phyloP scores from a whole-genome alignment of 371 early-diverging fungal species.

The Mucor ambiguus region DNA sequence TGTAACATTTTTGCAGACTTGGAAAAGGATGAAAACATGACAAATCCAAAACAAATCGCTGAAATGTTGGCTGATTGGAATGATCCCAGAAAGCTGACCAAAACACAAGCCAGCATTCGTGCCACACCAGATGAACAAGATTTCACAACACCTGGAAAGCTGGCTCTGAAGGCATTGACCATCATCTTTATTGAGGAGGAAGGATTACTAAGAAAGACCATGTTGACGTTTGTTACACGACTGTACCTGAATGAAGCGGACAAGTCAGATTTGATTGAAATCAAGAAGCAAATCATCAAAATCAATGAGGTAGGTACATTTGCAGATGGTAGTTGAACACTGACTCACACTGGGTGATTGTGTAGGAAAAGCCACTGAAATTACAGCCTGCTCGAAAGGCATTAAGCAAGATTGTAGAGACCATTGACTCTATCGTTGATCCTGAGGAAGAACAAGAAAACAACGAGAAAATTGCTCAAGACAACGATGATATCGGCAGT shows the following conservation, averaged over 20 bases:
- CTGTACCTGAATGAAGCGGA: slow-evolving; percentile 37
- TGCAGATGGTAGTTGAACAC: background rate
- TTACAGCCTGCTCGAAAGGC: slow-evolving; percentile 4
- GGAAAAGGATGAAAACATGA: slow-evolving; percentile 48
- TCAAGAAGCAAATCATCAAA: slow-evolving; percentile 25
- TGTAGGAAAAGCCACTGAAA: slow-evolving; percentile 12
- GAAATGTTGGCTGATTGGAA: slow-evolving; percentile 66
- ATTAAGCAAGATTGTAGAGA: background rate
- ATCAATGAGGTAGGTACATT: slow-evolving; percentile 34
- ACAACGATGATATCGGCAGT: background rate
- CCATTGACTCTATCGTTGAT: background rate
- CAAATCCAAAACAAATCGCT: slow-evolving; percentile 53
- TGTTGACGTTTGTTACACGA: slow-evolving; percentile 41
- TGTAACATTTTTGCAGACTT: slow-evolving; percentile 38
- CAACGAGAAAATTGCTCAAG: background rate
- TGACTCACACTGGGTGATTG: background rate
- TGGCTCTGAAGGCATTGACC: slow-evolving; percentile 49
- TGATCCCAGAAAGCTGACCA: slow-evolving; percentile 52
- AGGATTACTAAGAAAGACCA: slow-evolving; percentile 32
- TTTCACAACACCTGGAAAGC: slow-evolving; percentile 25
- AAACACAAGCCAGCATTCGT: slow-evolving; percentile 24
- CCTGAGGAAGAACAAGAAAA: background rate
- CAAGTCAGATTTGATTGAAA: slow-evolving; percentile 28
- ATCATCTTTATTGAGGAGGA: slow-evolving; percentile 27
- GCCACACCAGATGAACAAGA: background rate